A percentile compares a stretch with the other conserved stretches of the same genome.
These are phyloP conservation scores for Polyrhizophydium stewartii DNA, from an alignment of 371 early-diverging fungal species.

Conservation along the genomic window DNA sequence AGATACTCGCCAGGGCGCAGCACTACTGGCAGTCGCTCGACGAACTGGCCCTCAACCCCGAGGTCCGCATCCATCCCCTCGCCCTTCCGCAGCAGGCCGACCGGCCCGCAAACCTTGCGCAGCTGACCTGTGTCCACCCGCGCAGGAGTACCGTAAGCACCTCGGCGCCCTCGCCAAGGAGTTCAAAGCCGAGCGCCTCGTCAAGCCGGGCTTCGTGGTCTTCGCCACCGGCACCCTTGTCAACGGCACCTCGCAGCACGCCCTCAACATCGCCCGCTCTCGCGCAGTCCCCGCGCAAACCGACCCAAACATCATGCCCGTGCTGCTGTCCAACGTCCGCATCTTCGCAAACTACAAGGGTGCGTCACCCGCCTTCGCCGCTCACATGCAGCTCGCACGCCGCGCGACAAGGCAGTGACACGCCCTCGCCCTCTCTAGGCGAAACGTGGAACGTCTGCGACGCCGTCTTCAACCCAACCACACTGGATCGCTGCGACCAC, in stretches of 20 bases:
- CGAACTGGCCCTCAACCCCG: background rate
- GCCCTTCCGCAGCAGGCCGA: too few relatives aligned
- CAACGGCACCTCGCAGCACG: background rate
- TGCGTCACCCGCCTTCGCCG: background rate
- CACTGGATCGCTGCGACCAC: background rate
- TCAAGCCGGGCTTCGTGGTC: background rate
- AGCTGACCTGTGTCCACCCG: background rate
- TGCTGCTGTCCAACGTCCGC: background rate
- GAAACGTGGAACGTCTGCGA: background rate
- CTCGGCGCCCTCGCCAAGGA: background rate
- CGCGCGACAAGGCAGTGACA: background rate
- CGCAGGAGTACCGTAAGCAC: background rate
- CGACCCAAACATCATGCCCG: background rate
- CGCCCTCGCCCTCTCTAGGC: background rate
- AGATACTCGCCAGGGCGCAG: background rate
- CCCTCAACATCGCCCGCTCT: background rate
- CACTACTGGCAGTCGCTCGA: background rate
- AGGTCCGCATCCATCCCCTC: too few relatives aligned
- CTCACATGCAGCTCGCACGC: background rate
- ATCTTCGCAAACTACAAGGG: background rate
- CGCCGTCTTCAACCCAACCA: background rate
- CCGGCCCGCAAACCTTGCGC: too few relatives aligned
- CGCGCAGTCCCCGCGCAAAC: background rate
- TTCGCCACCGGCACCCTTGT: background rate
- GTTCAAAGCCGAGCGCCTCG: background rate